Conservation (phyloP, 805 yeast species). For the Lipomyces orientalis region DNA sequence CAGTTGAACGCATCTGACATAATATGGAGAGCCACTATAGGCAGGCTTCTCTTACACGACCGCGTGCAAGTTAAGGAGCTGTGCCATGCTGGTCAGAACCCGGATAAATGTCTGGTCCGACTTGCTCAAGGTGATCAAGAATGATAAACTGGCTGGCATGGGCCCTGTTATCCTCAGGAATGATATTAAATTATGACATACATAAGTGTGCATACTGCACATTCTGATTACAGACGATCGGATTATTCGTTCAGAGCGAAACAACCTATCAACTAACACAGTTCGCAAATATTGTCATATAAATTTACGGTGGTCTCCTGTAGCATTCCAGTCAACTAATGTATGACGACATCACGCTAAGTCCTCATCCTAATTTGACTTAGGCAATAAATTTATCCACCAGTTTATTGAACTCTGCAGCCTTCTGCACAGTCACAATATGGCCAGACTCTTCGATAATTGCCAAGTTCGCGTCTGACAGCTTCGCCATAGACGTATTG, state of each 20-base stretch:
- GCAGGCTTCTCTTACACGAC: too few relatives aligned
- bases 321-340: not conserved
- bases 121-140: too few relatives aligned
- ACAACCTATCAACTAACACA: not conserved
- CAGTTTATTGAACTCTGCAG: constrained; percentile 23
- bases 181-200: not conserved
- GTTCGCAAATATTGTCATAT: not conserved
- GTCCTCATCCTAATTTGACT: not conserved
- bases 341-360: not conserved
- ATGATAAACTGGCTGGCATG: not conserved
- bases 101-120: too few relatives aligned
- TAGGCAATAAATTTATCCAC: constrained; percentile 29
- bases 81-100: too few relatives aligned
- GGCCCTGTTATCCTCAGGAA: too few relatives aligned
- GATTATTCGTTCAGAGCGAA: not conserved
- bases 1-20: too few relatives aligned
- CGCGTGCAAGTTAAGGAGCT: too few relatives aligned
- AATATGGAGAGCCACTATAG: too few relatives aligned
- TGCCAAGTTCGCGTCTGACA: constrained; percentile 20
- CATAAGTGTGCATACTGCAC: not conserved
- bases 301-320: too few relatives aligned
- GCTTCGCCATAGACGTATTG: constrained; percentile 19
- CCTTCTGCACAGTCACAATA: constrained; percentile 29
- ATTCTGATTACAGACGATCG: too few relatives aligned
- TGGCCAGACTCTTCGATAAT: constrained; percentile 28